phyloP scores from a whole-genome alignment of 257 asterid genomes.

The Lycium barbarum region DNA sequence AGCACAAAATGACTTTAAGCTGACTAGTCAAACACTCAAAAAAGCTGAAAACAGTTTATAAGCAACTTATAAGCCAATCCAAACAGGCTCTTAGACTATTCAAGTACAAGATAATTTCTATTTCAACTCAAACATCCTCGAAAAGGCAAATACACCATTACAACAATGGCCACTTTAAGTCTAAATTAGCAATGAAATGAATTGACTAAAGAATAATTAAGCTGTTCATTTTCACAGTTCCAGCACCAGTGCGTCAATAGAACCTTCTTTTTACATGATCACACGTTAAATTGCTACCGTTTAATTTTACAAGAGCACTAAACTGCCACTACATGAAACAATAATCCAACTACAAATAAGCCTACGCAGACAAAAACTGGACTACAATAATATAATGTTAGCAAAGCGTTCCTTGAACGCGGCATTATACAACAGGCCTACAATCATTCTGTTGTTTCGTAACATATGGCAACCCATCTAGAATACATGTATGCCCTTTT shows the following conservation, averaged over 20 bases:
- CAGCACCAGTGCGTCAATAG: neutral
- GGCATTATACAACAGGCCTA: conserved; percentile 65
- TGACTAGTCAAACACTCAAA: no score
- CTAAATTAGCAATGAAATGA: conserved; percentile 20
- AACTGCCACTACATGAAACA: conserved; percentile 36
- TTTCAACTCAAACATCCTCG: neutral
- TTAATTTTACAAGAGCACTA: conserved; percentile 44
- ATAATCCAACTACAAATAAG: conserved; percentile 44
- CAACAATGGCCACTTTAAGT: neutral
- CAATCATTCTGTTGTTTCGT: conserved; percentile 41
- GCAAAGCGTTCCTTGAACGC: conserved; percentile 35
- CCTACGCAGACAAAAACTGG: conserved; percentile 42
- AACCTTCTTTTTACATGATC: conserved; percentile 47
- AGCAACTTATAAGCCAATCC: no score
- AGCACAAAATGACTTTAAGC: no score
- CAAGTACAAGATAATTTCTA: neutral
- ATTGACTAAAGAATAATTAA: neutral
- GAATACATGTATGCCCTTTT: neutral
- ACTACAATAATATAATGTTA: conserved; percentile 47
- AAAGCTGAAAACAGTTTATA: no score
- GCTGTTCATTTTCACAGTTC: neutral
- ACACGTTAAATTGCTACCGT: conserved; percentile 38
- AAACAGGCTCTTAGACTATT: no score
- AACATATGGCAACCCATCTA: conserved; percentile 37
- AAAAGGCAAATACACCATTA: neutral